A percentile compares a stretch with the other conserved stretches of the same genome.
Evolutionary conservation across 768 basidiomycete genomes (phyloP).

Genomic region (Pleurotus citrinopileatus): DNA sequence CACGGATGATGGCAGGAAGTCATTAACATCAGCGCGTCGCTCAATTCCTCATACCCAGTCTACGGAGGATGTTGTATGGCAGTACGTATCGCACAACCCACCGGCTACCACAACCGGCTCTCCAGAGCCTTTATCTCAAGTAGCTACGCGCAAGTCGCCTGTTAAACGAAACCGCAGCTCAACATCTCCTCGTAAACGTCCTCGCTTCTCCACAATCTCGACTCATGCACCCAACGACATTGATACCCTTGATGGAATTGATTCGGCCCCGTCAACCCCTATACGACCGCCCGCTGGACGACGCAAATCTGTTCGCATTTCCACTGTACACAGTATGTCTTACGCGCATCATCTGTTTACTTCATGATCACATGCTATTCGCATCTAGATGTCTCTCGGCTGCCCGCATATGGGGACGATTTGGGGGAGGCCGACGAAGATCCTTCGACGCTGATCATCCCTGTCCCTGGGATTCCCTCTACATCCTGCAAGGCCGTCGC

Average conservation of each 20-base stretch:
- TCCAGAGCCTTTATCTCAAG: neutral
- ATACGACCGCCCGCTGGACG: neutral
- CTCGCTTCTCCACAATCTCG: slow-evolving; percentile 11
- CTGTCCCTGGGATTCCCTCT: slow-evolving; percentile 1
- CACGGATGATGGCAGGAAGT: slow-evolving; percentile 43
- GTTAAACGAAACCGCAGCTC: neutral
- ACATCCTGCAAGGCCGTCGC: slow-evolving; percentile 21
- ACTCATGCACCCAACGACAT: neutral
- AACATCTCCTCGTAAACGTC: slow-evolving; percentile 6
- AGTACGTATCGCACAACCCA: slow-evolving; percentile 28
- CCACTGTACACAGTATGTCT: no score
- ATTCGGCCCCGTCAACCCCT: neutral
- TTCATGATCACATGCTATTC: neutral
- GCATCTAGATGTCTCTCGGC: no score
- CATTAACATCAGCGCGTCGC: slow-evolving; percentile 30
- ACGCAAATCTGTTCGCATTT: slow-evolving; percentile 4
- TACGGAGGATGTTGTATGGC: slow-evolving; percentile 37
- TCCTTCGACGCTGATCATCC: neutral
- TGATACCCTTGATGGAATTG: neutral
- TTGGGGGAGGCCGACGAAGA: neutral
- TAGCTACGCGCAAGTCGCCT: slow-evolving; percentile 5
- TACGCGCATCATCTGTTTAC: neutral
- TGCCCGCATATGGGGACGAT: neutral
- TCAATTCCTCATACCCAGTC: slow-evolving; percentile 20
- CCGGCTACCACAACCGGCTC: neutral